Evolutionary conservation across 139 green algal species (phyloP), one percentile per base, ranked within the genome.

Genomic region (Nannochloris sp.): DNA sequence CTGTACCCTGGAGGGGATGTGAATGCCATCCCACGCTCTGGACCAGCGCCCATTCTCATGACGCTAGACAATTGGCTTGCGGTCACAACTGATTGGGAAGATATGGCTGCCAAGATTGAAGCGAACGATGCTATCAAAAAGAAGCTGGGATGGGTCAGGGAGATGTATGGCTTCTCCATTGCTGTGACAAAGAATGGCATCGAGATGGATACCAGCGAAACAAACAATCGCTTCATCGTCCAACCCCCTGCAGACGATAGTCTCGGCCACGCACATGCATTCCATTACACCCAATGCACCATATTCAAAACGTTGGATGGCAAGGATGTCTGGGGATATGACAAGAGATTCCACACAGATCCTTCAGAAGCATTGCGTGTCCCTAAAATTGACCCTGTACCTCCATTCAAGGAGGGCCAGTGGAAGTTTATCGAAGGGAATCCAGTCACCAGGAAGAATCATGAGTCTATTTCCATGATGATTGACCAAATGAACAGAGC

Each of bases 161-260:
- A 96, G 72, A 96, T 96, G 89, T 95, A 95, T 56, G 88, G 84
- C 1, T 95, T 88, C 33, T 72, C 51, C 14, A 49, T 79, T 2
- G 82, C 71, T 3, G 33, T 65, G 5, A 70, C 76, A 12, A 57
- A 73, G n/a, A 67, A 78, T 56, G 13, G 40, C 3, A 63, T 80
- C 12, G 68, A 74, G 10, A 12, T 73, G 3, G 77, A 80, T 12
- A 60, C 85, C 26, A 44, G 76, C 11, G 67, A 75, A 14, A 76
- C 78, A 1, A 14, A 69, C 3, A 88, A 69, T 66, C 59, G 28
- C 16, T 73, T 95, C 16, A 90, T 92, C 20, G 68, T 71, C 30
- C 89, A 97, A 75, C 87, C 87, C n/a, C 90, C 90, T 1, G 75
- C 82, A 3, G 88, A 98, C 71, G 37, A 67, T 14, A 62, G 36